Evolutionary conservation across 139 green algal genomes (phyloP).

Genomic region (Pseudopediastrum boryanum): DNA sequence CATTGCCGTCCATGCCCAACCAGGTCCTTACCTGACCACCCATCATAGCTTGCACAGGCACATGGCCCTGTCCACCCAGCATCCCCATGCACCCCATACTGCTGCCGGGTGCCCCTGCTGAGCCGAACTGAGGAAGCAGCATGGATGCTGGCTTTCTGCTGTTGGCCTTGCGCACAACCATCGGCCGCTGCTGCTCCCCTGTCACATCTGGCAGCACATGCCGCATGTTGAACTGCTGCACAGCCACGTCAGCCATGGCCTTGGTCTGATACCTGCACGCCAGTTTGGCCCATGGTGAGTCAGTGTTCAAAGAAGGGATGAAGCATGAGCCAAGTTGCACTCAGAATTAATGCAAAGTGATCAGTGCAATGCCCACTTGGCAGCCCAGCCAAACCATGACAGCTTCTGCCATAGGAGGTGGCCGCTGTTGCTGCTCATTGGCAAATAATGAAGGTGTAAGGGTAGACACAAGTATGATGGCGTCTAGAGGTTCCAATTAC

Average conservation of each 20-base stretch:
- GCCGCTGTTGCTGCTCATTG: background rate
- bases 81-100: background rate
- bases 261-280: constrained; percentile 35
- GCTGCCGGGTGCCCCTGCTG: background rate
- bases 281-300: no score
- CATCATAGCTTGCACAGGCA: background rate
- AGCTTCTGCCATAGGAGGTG: background rate
- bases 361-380: background rate
- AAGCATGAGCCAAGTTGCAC: background rate
- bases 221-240: constrained; percentile 61
- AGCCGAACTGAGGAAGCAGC: background rate
- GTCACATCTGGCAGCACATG: constrained; percentile 45
- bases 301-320: background rate
- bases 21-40: background rate
- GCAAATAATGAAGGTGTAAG: background rate
- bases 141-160: constrained; percentile 20
- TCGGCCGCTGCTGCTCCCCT: constrained; percentile 55
- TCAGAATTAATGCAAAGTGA: background rate
- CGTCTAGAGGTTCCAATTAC: background rate
- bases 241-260: constrained; percentile 49
- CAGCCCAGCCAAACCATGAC: background rate
- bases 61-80: background rate
- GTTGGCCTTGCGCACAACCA: constrained; percentile 70
- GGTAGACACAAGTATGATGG: background rate
- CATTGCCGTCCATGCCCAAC: background rate